phyloP scores from a whole-genome alignment of 1,284 basidiomycete genomes.

The Rhizopogon parksii region DNA sequence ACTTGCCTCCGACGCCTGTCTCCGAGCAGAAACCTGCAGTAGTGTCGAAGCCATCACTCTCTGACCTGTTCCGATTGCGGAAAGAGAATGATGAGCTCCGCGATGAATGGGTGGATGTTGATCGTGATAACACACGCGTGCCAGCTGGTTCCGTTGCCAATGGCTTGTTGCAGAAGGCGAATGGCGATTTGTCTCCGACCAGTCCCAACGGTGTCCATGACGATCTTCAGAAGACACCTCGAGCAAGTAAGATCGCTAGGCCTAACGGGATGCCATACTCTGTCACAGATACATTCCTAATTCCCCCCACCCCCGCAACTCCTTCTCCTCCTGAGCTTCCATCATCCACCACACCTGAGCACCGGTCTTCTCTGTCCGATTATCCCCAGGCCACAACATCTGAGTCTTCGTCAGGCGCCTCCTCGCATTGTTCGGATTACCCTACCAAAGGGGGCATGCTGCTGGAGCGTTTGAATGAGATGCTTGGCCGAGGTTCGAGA shows the following conservation, averaged over 20 bases:
- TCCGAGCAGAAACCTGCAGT: constrained; percentile 21
- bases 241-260: constrained; percentile 29
- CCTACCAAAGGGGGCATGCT: constrained; percentile 38
- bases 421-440: constrained; percentile 35
- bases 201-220: constrained; percentile 23
- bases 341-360: constrained; percentile 66
- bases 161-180: constrained; percentile 21
- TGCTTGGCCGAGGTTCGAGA: constrained; percentile 52
- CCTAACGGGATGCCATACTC: constrained; percentile 19
- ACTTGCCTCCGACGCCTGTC: constrained; percentile 29
- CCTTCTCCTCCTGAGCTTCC: constrained; percentile 52
- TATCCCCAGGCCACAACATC: constrained; percentile 38
- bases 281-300: constrained; percentile 19
- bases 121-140: constrained; percentile 37
- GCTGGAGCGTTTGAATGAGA: constrained; percentile 64
- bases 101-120: constrained; percentile 57
- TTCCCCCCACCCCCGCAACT: constrained; percentile 28
- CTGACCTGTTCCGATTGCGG: constrained; percentile 50
- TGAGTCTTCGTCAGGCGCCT: constrained; percentile 41
- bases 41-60: constrained; percentile 50
- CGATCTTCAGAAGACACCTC: constrained; percentile 23
- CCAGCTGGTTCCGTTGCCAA: constrained; percentile 37
- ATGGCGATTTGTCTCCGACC: constrained; percentile 19
- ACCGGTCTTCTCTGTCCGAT: constrained; percentile 35
- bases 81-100: constrained; percentile 40